Evolutionary conservation across 129 eudicot genomes (phyloP).

Genomic region (Tanacetum coccineum): DNA sequence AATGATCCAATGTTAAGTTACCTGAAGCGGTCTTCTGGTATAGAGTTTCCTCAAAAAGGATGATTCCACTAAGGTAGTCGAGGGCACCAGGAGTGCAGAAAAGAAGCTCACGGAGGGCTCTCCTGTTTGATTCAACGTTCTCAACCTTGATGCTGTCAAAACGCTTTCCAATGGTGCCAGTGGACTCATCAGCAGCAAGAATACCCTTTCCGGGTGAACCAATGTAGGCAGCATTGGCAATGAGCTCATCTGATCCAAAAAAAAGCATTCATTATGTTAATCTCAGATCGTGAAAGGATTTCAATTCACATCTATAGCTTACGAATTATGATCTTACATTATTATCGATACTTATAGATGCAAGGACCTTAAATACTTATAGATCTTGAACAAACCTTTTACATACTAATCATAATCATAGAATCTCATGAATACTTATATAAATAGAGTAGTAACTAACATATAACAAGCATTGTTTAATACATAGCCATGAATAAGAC

Average conservation of each 20-base stretch:
- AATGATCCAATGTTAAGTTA: neutral
- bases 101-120: conserved; percentile 59
- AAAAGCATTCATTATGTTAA: neutral
- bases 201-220: conserved; percentile 66
- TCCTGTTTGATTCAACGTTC: conserved; percentile 50
- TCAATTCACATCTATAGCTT: neutral
- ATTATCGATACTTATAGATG: no score
- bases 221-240: conserved; percentile 52
- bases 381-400: no score
- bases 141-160: conserved; percentile 53
- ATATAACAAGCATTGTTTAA: no score
- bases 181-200: conserved; percentile 66
- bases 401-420: neutral
- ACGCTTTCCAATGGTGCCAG: conserved; percentile 70
- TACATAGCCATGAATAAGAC: no score
- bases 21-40: conserved; percentile 60
- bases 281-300: neutral
- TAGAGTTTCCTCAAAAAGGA: conserved; percentile 63
- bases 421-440: no score
- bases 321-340: neutral
- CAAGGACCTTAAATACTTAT: no score
- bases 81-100: conserved; percentile 59
- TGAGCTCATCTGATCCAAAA: conserved; percentile 42
- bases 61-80: conserved; percentile 54
- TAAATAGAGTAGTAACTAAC: no score